Conservation (phyloP, 768 basidiomycete species). For the Boletus vermiculosoides region DNA sequence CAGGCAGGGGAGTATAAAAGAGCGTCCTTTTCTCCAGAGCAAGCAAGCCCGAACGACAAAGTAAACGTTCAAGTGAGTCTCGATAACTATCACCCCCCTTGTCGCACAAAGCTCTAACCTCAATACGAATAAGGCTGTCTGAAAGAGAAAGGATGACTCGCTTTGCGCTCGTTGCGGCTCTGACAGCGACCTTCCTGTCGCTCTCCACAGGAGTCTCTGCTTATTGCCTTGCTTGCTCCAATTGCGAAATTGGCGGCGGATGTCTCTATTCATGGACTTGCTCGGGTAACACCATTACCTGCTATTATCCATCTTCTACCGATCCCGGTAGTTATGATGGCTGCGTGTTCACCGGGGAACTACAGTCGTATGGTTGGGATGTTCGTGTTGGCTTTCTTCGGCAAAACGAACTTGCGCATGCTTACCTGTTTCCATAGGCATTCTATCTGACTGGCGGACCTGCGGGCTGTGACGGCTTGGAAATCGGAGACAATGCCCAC, state of each 20-base stretch:
- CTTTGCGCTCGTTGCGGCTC: neutral
- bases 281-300: conserved; percentile 1
- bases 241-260: neutral
- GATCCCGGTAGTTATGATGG: neutral
- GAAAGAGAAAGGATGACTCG: neutral
- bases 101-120: neutral
- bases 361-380: neutral
- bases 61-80: neutral
- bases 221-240: neutral
- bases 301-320: conserved; percentile 6
- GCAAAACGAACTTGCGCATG: neutral
- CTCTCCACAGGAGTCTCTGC: neutral
- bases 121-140: no score
- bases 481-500: neutral
- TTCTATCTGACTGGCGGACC: neutral
- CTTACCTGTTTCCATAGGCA: neutral
- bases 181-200: neutral
- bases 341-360: neutral
- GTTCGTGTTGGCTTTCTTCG: neutral
- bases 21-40: neutral
- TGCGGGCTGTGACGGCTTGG: neutral
- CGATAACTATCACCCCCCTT: neutral
- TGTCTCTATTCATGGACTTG: conserved; percentile 11
- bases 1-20: neutral
- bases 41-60: neutral